These are phyloP conservation scores for Paramecium octaurelia DNA, from an alignment of 73 alveolate genomes.

Conservation along the genomic window DNA sequence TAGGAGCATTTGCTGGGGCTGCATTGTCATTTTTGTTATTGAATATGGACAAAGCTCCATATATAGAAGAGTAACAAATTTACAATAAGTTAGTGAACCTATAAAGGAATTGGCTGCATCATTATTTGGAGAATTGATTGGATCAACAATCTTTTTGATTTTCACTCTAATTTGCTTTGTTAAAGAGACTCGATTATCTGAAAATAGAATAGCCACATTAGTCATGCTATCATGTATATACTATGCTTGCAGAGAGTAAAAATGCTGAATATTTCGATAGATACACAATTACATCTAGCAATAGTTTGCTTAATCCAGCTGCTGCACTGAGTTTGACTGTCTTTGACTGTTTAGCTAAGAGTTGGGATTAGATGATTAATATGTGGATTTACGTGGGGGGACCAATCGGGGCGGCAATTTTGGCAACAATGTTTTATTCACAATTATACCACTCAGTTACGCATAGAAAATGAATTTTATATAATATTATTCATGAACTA, in stretches of 20 bases:
- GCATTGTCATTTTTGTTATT: background rate
- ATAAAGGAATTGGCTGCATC: conserved; percentile 1
- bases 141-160: background rate
- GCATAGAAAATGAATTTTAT: background rate
- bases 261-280: background rate
- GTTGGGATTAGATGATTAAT: conserved; percentile 39
- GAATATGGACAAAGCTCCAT: conserved; percentile 27
- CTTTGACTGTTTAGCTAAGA: background rate
- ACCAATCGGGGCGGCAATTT: background rate
- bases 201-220: background rate
- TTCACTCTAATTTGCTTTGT: background rate
- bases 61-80: background rate
- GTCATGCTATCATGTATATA: background rate
- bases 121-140: conserved; percentile 31
- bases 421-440: conserved; percentile 45
- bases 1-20: conserved; percentile 7
- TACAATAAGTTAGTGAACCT: background rate
- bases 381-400: conserved; percentile 23
- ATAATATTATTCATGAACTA: conserved; percentile 1
- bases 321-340: conserved; percentile 7
- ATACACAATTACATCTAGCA: conserved; percentile 1
- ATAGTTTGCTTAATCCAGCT: conserved; percentile 23
- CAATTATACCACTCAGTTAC: conserved; percentile 14
- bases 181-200: background rate
- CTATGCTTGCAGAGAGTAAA: conserved; percentile 35